Base-by-base conservation (phyloP, 257 asterid genomes). In the Ehretia macrophylla region DNA sequence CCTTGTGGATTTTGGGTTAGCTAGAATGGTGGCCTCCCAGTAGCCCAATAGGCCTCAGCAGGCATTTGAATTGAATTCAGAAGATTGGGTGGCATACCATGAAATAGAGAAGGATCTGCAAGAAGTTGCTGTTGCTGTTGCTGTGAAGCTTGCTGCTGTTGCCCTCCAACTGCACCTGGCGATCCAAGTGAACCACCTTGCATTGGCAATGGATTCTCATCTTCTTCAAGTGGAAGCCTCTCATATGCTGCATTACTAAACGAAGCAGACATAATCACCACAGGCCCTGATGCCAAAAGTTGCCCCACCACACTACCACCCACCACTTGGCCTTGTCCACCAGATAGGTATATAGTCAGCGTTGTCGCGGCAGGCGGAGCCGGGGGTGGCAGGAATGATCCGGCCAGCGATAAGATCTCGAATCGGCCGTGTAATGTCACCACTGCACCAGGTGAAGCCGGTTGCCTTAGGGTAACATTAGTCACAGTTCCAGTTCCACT, bases 231-330 rank as follows among this genome's bases (percentile, higher is more conserved):
- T 1, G 98, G 98, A 62, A 90, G 53, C 48, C 96, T 77, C 13
- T 90, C 98, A 17, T 90, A 90, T 0, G 98, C 98, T 0, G 98
- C 98, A 64, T 90, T 90, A 63, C 96, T 87, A 48, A 90, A 90
- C 0, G 98, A 90, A 0, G 98, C 96, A 0, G 96, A 93, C 98
- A 90, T 90, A 23, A 90, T 68, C 1, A 90, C 81, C 6, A 90
- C 96, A 0, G 98, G 96, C 4, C 98, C 96, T 0, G 94, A 72
- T 0, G 98, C 97, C 21, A 87, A 51, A 49, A 90, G 86, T 66
- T 81, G 84, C 48, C 97, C 97, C 8, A 82, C 97, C 39, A 87
- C 95, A 55, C 91, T 74, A 8, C 97, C 97, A 1, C 97, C 97
- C 8, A 90, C 90, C 55, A 90, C 97, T 65, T 90, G 97, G 0